Evolutionary conservation across 257 asterid species (phyloP), one percentile per base, ranked within the genome.

Genomic region (Mitragyna speciosa): DNA sequence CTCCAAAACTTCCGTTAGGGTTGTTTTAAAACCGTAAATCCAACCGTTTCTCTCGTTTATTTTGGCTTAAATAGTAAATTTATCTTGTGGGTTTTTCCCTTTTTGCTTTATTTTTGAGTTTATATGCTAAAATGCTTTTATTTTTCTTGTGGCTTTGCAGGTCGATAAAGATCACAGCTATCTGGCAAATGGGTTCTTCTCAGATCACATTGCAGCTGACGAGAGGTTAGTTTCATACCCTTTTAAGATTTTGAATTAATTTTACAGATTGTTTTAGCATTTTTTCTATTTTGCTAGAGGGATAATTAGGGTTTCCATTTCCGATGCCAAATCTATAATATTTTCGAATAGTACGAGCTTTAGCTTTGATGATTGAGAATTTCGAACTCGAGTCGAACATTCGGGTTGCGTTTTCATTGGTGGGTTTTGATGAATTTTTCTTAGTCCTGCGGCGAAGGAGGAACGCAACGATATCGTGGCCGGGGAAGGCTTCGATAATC

Each of bases 281-380:
- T 85, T 75, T 77, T 48, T 47, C n/a, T 45, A 0, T 75, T 67
- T 14, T n/a, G 26, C 31, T 26, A 3, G 16, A 70, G 54, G 65
- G 61, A 81, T 71, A 28, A 86, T 85, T 89, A 88, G 90, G 97
- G 95, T 88, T 92, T 83, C 59, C 67, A 77, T 76, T 85, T 66
- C 72, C 83, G 76, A 48, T 80, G 51, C 14, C 41, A 36, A 31
- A 72, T 75, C 79, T 24, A 59, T 16, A 77, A 59, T 80, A 76
- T 75, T 58, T 49, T 61, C 77, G 59, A 54, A 75, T 78, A 65
- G 31, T 81, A 56, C 14, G 71, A 48, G 33, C 70, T 87, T 80
- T 70, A 78, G 41, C 26, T 81, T 41, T 69, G 72, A 75, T 67
- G 71, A 52, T 65, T 51, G 30, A 36, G 73, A 56, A 65, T 71